Conservation (phyloP, 2,329 filamentous ascomycete species). For the Tolypocladium inflatum region DNA sequence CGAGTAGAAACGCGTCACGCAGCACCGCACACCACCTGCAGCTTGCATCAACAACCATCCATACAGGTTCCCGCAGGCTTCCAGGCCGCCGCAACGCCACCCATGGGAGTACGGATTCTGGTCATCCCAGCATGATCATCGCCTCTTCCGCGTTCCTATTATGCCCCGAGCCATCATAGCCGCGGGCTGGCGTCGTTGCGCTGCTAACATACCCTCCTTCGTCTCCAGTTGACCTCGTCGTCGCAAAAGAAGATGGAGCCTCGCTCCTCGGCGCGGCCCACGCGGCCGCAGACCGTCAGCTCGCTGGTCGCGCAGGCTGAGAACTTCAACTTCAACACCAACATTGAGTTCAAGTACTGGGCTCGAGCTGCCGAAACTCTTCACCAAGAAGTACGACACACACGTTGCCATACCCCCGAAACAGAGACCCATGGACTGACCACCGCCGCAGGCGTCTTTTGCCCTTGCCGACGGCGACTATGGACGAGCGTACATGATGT, state of each 20-base stretch:
- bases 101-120: constrained; percentile 2
- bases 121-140: constrained; percentile 4
- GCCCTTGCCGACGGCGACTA: constrained; percentile 82
- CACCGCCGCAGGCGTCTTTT: constrained; percentile 56
- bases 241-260: constrained; percentile 16
- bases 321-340: constrained; percentile 71
- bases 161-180: constrained; percentile 1
- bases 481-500: constrained; percentile 78
- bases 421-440: not conserved
- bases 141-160: not conserved
- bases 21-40: not conserved
- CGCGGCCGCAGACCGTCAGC: constrained; percentile 57
- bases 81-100: not conserved
- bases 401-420: not conserved
- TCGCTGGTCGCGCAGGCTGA: constrained; percentile 69
- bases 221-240: not conserved
- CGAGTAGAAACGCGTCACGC: not conserved
- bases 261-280: constrained; percentile 21
- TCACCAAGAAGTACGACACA: constrained; percentile 61
- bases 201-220: not conserved
- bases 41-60: not conserved
- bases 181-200: constrained; percentile 2
- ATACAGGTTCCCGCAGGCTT: not conserved
- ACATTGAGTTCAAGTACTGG: constrained; percentile 73
- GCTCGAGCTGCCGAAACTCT: constrained; percentile 70